These are phyloP conservation scores for Calonectria multiphialidica DNA, from an alignment of 2,329 filamentous ascomycete species.

Conservation along the genomic window DNA sequence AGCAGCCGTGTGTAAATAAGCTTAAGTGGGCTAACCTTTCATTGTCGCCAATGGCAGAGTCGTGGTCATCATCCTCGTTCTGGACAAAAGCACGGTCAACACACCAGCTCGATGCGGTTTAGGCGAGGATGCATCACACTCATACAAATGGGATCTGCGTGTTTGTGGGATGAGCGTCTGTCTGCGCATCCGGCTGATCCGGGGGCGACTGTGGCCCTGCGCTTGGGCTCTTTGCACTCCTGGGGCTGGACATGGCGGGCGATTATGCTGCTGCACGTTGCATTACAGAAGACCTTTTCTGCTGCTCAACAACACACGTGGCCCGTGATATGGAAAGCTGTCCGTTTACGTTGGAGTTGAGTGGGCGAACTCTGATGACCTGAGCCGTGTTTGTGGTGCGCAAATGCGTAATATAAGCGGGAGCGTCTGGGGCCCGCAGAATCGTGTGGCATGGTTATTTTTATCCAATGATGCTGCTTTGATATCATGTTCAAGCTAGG, in stretches of 20 bases:
- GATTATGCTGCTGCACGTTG: neutral
- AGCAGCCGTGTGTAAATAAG: neutral
- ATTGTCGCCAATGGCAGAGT: constrained; percentile 14
- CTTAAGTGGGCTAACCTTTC: constrained; percentile 1
- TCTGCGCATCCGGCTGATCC: neutral
- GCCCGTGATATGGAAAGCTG: neutral
- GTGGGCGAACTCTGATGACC: neutral
- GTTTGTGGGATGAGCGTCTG: neutral
- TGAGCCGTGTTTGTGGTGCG: neutral
- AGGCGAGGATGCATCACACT: neutral
- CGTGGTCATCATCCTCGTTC: constrained; percentile 10
- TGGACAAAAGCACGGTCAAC: neutral
- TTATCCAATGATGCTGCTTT: neutral
- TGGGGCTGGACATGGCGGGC: constrained; percentile 6
- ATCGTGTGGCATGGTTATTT: neutral
- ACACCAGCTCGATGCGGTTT: neutral
- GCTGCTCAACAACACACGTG: neutral
- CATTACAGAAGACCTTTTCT: neutral
- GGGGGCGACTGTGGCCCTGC: neutral
- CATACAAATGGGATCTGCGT: constrained; percentile 23
- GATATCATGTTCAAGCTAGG: neutral
- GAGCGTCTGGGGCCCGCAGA: neutral
- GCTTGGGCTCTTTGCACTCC: constrained; percentile 1
- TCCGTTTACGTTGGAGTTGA: neutral
- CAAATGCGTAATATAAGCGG: neutral